Evolutionary conservation across 1,139 yeast genomes (phyloP).

Genomic region (Candida sojae): DNA sequence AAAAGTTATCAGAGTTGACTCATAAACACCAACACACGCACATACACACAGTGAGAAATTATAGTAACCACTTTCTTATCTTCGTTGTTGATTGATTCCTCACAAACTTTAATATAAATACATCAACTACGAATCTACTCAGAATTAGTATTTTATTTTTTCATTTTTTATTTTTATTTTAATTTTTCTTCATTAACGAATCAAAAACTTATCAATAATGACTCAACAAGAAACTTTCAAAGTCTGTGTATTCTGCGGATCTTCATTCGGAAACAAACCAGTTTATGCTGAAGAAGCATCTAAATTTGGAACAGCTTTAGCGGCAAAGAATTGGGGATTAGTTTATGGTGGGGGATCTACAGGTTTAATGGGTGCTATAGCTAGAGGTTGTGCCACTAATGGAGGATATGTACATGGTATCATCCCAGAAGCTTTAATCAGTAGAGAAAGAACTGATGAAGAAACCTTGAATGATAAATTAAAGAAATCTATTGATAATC

Average conservation of each 20-base stretch:
- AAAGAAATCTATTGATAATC: slow-evolving; percentile 47
- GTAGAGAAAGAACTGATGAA: slow-evolving; percentile 64
- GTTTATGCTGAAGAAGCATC: slow-evolving; percentile 55
- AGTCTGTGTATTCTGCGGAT: slow-evolving; percentile 85
- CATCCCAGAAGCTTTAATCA: slow-evolving; percentile 79
- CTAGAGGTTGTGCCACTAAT: slow-evolving; percentile 64
- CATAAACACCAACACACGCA: background rate
- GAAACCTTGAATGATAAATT: slow-evolving; percentile 49
- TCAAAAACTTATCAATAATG: background rate
- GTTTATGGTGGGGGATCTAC: slow-evolving; percentile 93
- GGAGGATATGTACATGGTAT: slow-evolving; percentile 85
- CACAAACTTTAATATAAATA: too few relatives aligned
- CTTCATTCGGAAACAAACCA: slow-evolving; percentile 66
- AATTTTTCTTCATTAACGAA: background rate
- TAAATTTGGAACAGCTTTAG: slow-evolving; percentile 59
- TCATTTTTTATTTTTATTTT: background rate
- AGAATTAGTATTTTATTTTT: background rate
- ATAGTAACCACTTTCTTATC: too few relatives aligned
- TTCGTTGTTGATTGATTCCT: too few relatives aligned
- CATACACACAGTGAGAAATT: too few relatives aligned
- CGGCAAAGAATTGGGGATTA: slow-evolving; percentile 65
- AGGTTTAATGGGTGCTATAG: slow-evolving; percentile 85
- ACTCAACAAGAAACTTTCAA: slow-evolving; percentile 11
- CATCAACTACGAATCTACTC: too few relatives aligned
- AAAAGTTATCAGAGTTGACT: background rate